A percentile compares a stretch with the other conserved stretches of the same genome.
Conservation (phyloP, 495 filamentous ascomycete species). For the Tricharina praecox region DNA sequence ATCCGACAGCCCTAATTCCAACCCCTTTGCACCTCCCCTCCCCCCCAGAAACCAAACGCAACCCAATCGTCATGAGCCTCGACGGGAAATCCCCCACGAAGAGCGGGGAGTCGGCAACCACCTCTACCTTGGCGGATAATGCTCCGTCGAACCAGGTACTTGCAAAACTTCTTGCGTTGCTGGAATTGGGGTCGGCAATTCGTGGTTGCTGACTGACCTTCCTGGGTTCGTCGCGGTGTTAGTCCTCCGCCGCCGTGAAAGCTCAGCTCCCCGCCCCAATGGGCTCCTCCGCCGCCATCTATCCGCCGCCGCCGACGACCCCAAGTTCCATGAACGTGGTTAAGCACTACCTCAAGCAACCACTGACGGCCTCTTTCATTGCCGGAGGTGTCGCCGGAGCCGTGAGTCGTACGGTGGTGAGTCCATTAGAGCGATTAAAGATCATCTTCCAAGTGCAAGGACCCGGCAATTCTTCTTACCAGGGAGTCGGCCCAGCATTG, state of each 20-base stretch:
- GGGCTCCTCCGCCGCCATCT: neutral
- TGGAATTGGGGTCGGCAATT: neutral
- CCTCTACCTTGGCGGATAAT: slow-evolving; percentile 12
- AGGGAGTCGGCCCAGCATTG: slow-evolving; percentile 74
- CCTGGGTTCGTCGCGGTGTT: neutral
- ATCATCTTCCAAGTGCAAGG: slow-evolving; percentile 96
- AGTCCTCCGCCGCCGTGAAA: neutral
- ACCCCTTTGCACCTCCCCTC: neutral
- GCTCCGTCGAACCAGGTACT: slow-evolving; percentile 12
- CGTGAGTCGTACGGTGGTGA: slow-evolving; percentile 93
- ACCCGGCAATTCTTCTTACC: slow-evolving; percentile 77
- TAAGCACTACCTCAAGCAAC: slow-evolving; percentile 45
- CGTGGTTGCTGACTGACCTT: neutral
- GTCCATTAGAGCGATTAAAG: slow-evolving; percentile 85
- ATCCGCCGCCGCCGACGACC: slow-evolving; percentile 9
- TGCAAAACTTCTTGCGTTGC: neutral
- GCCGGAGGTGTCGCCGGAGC: slow-evolving; percentile 93
- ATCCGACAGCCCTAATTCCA: neutral
- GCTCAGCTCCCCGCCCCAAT: neutral
- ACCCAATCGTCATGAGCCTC: slow-evolving; percentile 14
- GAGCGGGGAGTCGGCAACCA: neutral
- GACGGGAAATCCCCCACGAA: slow-evolving; percentile 7
- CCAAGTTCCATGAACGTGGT: slow-evolving; percentile 29
- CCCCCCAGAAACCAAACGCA: neutral
- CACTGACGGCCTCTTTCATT: slow-evolving; percentile 77